Conservation (phyloP, 768 basidiomycete species). For the Amylocystis lapponica region DNA sequence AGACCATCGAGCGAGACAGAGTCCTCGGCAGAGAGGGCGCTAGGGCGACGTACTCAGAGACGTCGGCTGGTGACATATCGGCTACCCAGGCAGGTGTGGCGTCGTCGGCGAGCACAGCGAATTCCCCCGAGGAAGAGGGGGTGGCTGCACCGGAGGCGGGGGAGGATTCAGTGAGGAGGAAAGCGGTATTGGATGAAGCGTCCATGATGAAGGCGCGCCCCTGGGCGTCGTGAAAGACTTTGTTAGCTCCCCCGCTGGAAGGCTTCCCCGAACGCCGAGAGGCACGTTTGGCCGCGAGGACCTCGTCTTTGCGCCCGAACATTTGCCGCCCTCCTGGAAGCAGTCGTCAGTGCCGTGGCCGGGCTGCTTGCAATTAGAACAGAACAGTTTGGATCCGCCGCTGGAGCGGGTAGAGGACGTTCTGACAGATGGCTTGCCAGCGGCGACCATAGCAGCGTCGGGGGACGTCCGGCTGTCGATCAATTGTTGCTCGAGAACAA, state of each 20-base stretch:
- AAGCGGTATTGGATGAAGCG: not conserved
- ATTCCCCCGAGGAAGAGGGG: not conserved
- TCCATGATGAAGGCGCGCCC: not conserved
- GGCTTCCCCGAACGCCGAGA: not conserved
- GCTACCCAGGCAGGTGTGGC: not conserved
- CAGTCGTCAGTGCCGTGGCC: not conserved
- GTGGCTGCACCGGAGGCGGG: not conserved
- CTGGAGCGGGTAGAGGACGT: no score
- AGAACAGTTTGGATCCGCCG: no score
- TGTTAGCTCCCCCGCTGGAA: not conserved
- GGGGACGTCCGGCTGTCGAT: not conserved
- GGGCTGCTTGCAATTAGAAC: not conserved
- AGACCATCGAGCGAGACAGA: not conserved
- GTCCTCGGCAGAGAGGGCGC: conserved; percentile 23
- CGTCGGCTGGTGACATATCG: not conserved
- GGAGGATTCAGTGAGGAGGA: not conserved
- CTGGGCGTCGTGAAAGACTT: not conserved
- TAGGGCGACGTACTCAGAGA: conserved; percentile 4
- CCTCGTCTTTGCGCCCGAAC: no score
- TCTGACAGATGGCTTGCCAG: no score
- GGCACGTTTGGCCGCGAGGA: no score
- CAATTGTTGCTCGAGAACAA: not conserved
- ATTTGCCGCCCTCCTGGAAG: no score
- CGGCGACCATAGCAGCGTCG: conserved; percentile 4
- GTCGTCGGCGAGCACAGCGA: not conserved